A percentile compares a stretch with the other conserved stretches of the same genome.
phyloP scores from a whole-genome alignment of 805 yeast species.

The Yarrowia sp. region DNA sequence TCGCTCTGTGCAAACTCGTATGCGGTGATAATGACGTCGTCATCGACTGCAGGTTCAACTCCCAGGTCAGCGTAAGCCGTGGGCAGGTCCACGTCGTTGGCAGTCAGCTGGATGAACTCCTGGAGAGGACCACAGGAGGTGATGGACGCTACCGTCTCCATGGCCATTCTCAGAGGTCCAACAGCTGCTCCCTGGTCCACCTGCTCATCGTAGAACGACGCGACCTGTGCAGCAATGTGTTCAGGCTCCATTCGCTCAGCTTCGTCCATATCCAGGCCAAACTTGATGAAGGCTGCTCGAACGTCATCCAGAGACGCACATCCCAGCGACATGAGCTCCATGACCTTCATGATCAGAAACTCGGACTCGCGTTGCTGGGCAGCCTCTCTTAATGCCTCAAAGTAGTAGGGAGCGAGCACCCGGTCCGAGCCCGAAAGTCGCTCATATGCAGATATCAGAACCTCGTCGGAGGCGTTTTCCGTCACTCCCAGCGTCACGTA shows the following conservation, averaged over 20 bases:
- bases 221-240: constrained; percentile 23
- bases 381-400: constrained; percentile 63
- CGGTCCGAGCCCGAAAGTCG: constrained; percentile 55
- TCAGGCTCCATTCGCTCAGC: constrained; percentile 41
- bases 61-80: constrained; percentile 63
- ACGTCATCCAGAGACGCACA: constrained; percentile 60
- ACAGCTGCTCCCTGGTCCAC: constrained; percentile 25
- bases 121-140: constrained; percentile 40
- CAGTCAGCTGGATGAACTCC: constrained; percentile 51
- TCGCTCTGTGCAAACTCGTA: constrained; percentile 62
- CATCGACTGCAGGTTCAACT: constrained; percentile 61
- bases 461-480: constrained; percentile 57
- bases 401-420: constrained; percentile 57
- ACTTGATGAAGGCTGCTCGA: constrained; percentile 50
- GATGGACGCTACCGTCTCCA: constrained; percentile 42
- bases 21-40: constrained; percentile 78
- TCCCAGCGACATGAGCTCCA: constrained; percentile 60
- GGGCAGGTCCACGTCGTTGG: constrained; percentile 52
- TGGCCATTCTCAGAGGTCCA: constrained; percentile 40
- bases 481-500: constrained; percentile 59
- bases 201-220: constrained; percentile 25
- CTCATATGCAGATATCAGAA: constrained; percentile 58
- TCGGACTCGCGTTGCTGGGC: constrained; percentile 59
- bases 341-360: constrained; percentile 55
- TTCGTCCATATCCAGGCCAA: constrained; percentile 48